Percentiles rank a stretch among this genome's conserved stretches.
phyloP scores from a whole-genome alignment of 768 basidiomycete genomes.

The Scleroderma citrinum region DNA sequence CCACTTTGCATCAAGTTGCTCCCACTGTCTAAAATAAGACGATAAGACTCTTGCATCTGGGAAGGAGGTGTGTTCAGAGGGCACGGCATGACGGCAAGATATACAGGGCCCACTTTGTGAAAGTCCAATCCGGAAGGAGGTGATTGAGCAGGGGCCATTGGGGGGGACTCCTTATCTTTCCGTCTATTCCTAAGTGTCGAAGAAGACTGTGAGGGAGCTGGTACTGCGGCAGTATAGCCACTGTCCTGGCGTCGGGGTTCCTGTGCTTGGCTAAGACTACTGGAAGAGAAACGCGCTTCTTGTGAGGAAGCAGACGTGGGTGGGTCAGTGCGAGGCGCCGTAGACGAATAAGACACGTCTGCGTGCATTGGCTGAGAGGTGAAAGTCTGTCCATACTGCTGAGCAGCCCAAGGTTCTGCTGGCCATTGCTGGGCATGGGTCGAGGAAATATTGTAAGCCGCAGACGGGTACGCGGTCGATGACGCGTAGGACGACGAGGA shows the following conservation, averaged over 20 bases:
- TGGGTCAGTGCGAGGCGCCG: constrained; percentile 28
- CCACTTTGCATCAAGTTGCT: constrained; percentile 22
- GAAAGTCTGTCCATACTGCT: constrained; percentile 27
- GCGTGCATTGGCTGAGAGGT: constrained; percentile 29
- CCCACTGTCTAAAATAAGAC: constrained; percentile 36
- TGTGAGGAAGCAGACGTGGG: constrained; percentile 23
- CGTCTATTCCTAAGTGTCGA: constrained; percentile 32
- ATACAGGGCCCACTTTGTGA: constrained; percentile 30
- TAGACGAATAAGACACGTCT: constrained; percentile 31
- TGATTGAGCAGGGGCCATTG: constrained; percentile 20
- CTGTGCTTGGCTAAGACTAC: constrained; percentile 20
- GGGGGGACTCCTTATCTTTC: constrained; percentile 31
- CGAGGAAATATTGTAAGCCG: constrained; percentile 25
- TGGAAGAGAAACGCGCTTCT: constrained; percentile 28
- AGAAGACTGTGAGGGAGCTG: constrained; percentile 20
- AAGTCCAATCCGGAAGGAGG: constrained; percentile 34
- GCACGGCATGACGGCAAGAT: constrained; percentile 1
- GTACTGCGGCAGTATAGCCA: constrained; percentile 23
- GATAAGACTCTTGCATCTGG: constrained; percentile 42
- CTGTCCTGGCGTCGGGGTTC: constrained; percentile 31
- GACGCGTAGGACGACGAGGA: constrained; percentile 25
- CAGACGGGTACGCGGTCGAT: constrained; percentile 23
- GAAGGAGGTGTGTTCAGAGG: constrained; percentile 9
- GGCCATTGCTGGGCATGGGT: constrained; percentile 38
- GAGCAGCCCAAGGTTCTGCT: constrained; percentile 35